phyloP scores from a whole-genome alignment of 805 yeast species.

The Komagataella phaffii region DNA sequence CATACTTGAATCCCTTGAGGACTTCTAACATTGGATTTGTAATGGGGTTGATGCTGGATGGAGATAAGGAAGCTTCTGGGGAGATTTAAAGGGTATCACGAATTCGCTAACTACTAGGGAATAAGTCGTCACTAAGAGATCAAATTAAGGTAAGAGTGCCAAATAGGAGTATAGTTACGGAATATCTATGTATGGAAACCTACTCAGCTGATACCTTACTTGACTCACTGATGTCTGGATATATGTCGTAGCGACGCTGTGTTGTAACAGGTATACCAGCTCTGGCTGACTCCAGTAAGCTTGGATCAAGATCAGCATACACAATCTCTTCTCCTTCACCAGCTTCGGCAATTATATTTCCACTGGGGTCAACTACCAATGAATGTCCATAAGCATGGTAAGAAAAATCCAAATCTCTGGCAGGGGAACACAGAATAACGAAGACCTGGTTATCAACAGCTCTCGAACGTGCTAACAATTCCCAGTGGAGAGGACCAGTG shows the following conservation, averaged over 20 bases:
- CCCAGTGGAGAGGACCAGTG: slow-evolving; percentile 81
- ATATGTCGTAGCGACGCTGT: slow-evolving; percentile 64
- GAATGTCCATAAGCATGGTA: slow-evolving; percentile 63
- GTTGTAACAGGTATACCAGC: slow-evolving; percentile 51
- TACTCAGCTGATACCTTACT: not conserved
- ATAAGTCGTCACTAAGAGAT: not conserved
- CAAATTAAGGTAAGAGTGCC: too few relatives aligned
- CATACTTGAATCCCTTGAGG: not conserved
- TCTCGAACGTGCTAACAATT: slow-evolving; percentile 55
- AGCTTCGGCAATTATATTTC: slow-evolving; percentile 53
- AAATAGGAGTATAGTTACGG: too few relatives aligned
- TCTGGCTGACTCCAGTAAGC: slow-evolving; percentile 40
- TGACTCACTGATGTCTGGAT: slow-evolving; percentile 23
- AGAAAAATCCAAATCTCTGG: slow-evolving; percentile 51
- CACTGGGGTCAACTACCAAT: slow-evolving; percentile 49
- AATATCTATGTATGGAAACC: not conserved
- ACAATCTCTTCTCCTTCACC: slow-evolving; percentile 69
- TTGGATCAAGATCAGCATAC: slow-evolving; percentile 62
- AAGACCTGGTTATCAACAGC: slow-evolving; percentile 67
- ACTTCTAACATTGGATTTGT: not conserved
- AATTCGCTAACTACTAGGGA: not conserved
- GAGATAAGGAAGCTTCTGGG: not conserved
- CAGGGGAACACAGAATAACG: slow-evolving; percentile 77
- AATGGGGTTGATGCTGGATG: not conserved
- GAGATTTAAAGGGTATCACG: not conserved